phyloP scores from a whole-genome alignment of 495 filamentous ascomycete species.

The Cladorrhinum samala region DNA sequence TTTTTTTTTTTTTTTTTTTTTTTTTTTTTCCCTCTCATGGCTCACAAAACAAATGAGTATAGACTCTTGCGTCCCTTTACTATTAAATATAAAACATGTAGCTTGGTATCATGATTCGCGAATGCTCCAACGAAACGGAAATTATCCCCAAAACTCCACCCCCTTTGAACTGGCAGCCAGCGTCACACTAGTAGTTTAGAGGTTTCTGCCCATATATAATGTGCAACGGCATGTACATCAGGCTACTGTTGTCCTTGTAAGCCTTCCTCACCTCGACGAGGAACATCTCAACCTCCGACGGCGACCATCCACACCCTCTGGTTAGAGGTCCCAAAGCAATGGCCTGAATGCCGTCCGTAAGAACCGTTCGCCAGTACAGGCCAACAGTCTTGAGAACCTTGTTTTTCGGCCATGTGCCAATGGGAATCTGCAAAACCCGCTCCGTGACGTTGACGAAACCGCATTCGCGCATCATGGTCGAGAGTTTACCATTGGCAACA shows the following conservation, averaged over 20 bases:
- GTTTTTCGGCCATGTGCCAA: slow-evolving; percentile 63
- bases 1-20: no score
- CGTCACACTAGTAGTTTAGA: slow-evolving; percentile 11
- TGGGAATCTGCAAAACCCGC: slow-evolving; percentile 55
- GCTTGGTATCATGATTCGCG: no score
- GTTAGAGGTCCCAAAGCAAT: slow-evolving; percentile 60
- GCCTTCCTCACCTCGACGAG: slow-evolving; percentile 40
- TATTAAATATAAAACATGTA: no score
- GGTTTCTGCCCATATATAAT: slow-evolving; percentile 47
- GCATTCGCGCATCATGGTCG: slow-evolving; percentile 42
- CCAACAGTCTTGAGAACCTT: slow-evolving; percentile 58
- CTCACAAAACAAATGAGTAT: no score
- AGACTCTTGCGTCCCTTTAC: no score
- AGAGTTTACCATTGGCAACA: slow-evolving; percentile 43
- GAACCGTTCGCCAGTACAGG: slow-evolving; percentile 49
- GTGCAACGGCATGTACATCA: slow-evolving; percentile 48
- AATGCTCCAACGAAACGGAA: no score
- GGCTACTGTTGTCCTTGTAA: slow-evolving; percentile 37
- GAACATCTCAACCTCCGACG: slow-evolving; percentile 43
- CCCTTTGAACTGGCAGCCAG: no score
- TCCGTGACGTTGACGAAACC: slow-evolving; percentile 58
- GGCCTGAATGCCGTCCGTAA: slow-evolving; percentile 54
- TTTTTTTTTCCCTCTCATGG: no score
- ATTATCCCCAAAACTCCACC: not conserved
- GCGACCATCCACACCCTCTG: slow-evolving; percentile 43